Evolutionary conservation across 257 asterid genomes (phyloP), one percentile per base, ranked within the genome.

Genomic region (Mitragyna speciosa): DNA sequence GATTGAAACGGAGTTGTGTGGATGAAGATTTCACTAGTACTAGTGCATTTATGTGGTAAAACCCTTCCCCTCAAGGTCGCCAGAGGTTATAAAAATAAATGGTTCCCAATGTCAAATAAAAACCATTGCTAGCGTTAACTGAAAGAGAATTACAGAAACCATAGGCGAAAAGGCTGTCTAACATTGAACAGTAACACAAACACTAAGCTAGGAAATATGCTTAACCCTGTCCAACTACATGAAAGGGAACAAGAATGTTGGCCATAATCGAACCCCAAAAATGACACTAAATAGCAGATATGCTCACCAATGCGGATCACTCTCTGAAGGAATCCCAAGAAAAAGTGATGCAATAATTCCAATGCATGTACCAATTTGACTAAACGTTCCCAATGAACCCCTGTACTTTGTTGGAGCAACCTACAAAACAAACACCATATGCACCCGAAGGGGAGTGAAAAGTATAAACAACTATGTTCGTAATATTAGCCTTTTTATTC

Each of bases 281-380:
- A 11, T 51, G 3, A 31, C 11, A 12, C 51, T 16, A 19, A 41
- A 16, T 59, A 83, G 51, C 56, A 36, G 48, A 41, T 58, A 20
- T 51, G 56, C 90, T 83, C 81, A 92, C 98, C 98, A 94, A 83
- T 94, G 96, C n/a, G 97, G 93, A 90, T 92, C 93, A 75, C 77
- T 89, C 85, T 94, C 96, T 48, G 96, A 88, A 79, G 90, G 87
- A 77, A 94, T 84, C 22, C 87, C 98, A 66, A 92, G 86, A 86
- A 69, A 69, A 30, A 94, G 89, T 47, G 98, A 92, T 45, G 83
- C 81, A 78, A 92, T 90, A 76, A 94, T 88, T 70, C 98, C 98
- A 76, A 92, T 87, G 83, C 95, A 92, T n/a, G 98, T 94, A 58
- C 98, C 98, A 61, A 94, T 91, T 87, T 94, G 98, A 83, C 96